phyloP scores from a whole-genome alignment of 495 filamentous ascomycete species.

The Daldinia loculata region DNA sequence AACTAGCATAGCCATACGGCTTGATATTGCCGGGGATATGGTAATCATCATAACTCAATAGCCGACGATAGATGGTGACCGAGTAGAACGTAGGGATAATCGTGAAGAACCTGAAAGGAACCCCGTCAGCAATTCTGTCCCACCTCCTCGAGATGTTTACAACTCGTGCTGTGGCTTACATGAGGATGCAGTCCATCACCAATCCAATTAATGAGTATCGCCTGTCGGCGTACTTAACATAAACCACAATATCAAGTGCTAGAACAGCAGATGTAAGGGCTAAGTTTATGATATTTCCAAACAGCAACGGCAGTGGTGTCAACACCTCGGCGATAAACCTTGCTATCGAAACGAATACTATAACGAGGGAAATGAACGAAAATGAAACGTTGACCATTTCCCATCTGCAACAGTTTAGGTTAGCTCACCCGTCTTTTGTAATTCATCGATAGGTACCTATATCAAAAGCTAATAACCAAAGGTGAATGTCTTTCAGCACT shows the following conservation, averaged over 20 bases:
- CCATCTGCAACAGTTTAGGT: conserved; percentile 48
- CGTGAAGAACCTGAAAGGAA: conserved; percentile 42
- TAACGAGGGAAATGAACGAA: conserved; percentile 51
- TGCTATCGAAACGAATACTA: conserved; percentile 54
- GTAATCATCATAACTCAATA: conserved; percentile 56
- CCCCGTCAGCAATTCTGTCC: conserved; percentile 12
- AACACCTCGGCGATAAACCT: conserved; percentile 53
- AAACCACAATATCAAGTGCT: conserved; percentile 56
- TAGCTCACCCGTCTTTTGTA: conserved; percentile 2
- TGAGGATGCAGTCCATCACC: conserved; percentile 51
- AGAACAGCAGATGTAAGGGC: conserved; percentile 52
- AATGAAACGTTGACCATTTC: conserved; percentile 56
- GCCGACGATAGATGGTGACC: conserved; percentile 50
- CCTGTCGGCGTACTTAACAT: conserved; percentile 48
- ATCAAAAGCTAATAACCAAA: neutral
- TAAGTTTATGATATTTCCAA: conserved; percentile 55
- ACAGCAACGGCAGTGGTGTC: conserved; percentile 56
- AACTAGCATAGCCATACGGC: conserved; percentile 42
- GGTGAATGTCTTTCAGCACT: conserved; percentile 23
- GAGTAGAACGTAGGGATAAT: conserved; percentile 52
- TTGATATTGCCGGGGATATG: conserved; percentile 49
- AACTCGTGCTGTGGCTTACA: conserved; percentile 41
- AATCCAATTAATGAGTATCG: conserved; percentile 55
- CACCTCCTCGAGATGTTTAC: neutral
- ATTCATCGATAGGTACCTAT: neutral